Percentiles rank a stretch among this genome's conserved stretches.
Conservation (phyloP, 768 basidiomycete species). For the Leccinum longicurvipes region DNA sequence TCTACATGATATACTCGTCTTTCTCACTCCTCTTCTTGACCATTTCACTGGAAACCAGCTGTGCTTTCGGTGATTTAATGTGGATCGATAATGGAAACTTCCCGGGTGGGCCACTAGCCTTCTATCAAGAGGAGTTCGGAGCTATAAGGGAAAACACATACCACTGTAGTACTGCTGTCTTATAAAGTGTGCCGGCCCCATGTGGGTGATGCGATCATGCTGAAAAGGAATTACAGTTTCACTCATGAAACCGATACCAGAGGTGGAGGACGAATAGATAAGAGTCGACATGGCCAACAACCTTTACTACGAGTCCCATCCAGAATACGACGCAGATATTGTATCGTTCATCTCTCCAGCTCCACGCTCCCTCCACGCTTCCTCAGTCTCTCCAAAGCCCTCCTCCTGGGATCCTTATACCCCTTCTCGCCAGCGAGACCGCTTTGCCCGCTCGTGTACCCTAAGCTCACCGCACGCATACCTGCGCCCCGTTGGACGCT, state of each 20-base stretch:
- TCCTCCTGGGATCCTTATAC: conserved; percentile 19
- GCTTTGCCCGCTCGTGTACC: conserved; percentile 17
- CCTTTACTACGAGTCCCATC: background rate
- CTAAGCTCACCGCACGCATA: conserved; percentile 26
- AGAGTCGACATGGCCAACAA: background rate
- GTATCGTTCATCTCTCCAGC: conserved; percentile 7
- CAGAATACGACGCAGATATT: background rate
- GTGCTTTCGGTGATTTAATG: background rate
- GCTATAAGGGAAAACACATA: too few relatives aligned
- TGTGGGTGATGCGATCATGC: too few relatives aligned
- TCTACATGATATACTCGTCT: background rate
- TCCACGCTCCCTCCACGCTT: conserved; percentile 21
- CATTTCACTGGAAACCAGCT: background rate
- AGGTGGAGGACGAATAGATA: background rate
- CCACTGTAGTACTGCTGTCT: too few relatives aligned
- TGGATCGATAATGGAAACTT: background rate
- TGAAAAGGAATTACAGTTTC: too few relatives aligned
- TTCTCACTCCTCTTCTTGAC: background rate
- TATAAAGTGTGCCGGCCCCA: too few relatives aligned
- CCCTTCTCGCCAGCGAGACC: conserved; percentile 1
- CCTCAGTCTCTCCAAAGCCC: conserved; percentile 19
- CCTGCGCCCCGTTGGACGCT: conserved; percentile 19
- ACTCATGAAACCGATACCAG: background rate
- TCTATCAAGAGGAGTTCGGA: too few relatives aligned
- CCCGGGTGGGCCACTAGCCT: background rate